phyloP scores from a whole-genome alignment of 257 asterid genomes.

The Nicotiana tomentosiformis region DNA sequence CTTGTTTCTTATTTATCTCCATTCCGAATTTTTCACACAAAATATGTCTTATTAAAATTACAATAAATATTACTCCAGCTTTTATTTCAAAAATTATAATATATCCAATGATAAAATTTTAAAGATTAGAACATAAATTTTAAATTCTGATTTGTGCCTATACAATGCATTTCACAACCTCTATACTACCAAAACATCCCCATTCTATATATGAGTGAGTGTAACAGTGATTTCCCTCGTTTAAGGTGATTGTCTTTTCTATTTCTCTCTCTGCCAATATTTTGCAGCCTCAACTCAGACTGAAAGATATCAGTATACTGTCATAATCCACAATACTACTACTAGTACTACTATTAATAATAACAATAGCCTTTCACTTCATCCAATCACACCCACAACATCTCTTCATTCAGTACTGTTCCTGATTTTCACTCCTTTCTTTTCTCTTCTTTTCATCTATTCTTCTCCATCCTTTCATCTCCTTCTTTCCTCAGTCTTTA shows the following conservation, averaged over 20 bases:
- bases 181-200: background rate
- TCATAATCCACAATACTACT: background rate
- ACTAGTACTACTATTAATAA: background rate
- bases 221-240: background rate
- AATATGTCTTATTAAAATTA: too few species aligned
- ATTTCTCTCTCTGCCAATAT: constrained; percentile 4
- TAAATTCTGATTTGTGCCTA: too few species aligned
- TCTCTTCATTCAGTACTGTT: background rate
- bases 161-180: too few species aligned
- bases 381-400: constrained; percentile 9
- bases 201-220: background rate
- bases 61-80: too few species aligned
- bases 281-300: background rate
- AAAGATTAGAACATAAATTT: too few species aligned
- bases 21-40: too few species aligned
- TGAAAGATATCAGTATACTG: constrained; percentile 8
- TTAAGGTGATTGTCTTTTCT: background rate
- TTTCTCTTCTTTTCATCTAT: background rate
- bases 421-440: background rate
- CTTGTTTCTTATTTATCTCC: too few species aligned
- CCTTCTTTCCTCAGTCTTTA: background rate
- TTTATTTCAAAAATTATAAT: too few species aligned
- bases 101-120: too few species aligned
- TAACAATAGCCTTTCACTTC: constrained; percentile 10
- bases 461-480: background rate